phyloP scores from a whole-genome alignment of 2,329 filamentous ascomycete genomes.

The Sclerotinia minor region DNA sequence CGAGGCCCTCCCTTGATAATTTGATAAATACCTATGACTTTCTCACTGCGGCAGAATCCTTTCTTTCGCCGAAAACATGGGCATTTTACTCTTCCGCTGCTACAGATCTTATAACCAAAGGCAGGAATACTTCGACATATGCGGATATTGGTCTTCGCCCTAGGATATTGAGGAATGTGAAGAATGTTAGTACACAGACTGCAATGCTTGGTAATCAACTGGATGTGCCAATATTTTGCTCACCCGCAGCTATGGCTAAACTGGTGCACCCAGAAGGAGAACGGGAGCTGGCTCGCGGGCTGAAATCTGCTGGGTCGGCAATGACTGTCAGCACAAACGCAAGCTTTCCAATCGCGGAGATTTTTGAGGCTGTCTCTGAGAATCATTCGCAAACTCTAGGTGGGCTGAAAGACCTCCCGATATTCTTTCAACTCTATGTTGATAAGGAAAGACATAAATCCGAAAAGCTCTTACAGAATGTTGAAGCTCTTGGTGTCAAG shows the following conservation, averaged over 20 bases:
- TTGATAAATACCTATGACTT: conserved; percentile 63
- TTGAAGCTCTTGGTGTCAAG: conserved; percentile 49
- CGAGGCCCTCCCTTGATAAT: conserved; percentile 48
- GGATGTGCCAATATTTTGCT: conserved; percentile 60
- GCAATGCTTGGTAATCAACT: conserved; percentile 56
- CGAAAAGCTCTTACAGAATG: conserved; percentile 50
- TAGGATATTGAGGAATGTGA: conserved; percentile 58
- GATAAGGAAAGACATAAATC: conserved; percentile 56
- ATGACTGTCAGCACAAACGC: conserved; percentile 63
- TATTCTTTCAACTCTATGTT: conserved; percentile 64
- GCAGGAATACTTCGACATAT: conserved; percentile 56
- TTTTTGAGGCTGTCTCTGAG: conserved; percentile 43
- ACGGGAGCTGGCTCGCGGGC: conserved; percentile 55
- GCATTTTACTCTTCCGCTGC: conserved; percentile 68
- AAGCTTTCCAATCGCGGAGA: conserved; percentile 57
- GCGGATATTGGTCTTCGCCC: conserved; percentile 59
- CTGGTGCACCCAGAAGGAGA: conserved; percentile 67
- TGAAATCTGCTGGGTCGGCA: conserved; percentile 52
- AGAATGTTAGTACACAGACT: conserved; percentile 51
- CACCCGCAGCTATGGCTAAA: conserved; percentile 64
- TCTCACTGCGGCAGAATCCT: conserved; percentile 54
- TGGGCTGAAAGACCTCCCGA: conserved; percentile 26
- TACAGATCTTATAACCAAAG: conserved; percentile 66
- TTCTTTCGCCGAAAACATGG: conserved; percentile 64
- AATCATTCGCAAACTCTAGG: conserved; percentile 32